A percentile compares a stretch with the other conserved stretches of the same genome.
Evolutionary conservation across 495 filamentous ascomycete species (phyloP).

Genomic region (Penicillium cataractarum): DNA sequence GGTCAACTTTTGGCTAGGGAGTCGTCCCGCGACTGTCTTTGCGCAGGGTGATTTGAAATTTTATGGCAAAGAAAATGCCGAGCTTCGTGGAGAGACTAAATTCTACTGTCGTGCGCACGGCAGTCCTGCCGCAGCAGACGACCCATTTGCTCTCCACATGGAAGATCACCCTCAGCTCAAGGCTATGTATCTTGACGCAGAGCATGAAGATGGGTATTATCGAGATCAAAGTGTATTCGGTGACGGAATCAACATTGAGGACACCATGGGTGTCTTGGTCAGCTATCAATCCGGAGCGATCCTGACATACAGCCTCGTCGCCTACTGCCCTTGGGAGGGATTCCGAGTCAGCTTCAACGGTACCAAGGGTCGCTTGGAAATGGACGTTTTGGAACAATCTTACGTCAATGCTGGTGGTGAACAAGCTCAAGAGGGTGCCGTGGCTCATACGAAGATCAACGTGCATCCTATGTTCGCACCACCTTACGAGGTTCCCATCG

Average conservation of each 20-base stretch:
- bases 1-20: conserved; percentile 40
- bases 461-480: conserved; percentile 37
- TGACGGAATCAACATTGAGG: conserved; percentile 63
- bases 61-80: conserved; percentile 41
- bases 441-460: conserved; percentile 51
- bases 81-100: conserved; percentile 30
- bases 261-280: conserved; percentile 62
- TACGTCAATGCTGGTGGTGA: conserved; percentile 42
- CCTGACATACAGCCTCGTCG: conserved; percentile 36
- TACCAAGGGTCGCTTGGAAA: conserved; percentile 35
- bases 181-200: conserved; percentile 59
- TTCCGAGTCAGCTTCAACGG: conserved; percentile 40
- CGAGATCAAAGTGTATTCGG: conserved; percentile 62
- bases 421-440: conserved; percentile 35
- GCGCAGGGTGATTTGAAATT: conserved; percentile 40
- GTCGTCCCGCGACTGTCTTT: conserved; percentile 31
- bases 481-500: conserved; percentile 32
- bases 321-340: conserved; percentile 42
- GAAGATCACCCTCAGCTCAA: conserved; percentile 53
- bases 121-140: conserved; percentile 29
- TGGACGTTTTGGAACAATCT: conserved; percentile 38
- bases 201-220: conserved; percentile 61
- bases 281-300: conserved; percentile 46
- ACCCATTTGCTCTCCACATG: conserved; percentile 55
- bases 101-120: conserved; percentile 38